Evolutionary conservation across 2,329 filamentous ascomycete species (phyloP), one percentile per base, ranked within the genome.

Genomic region (Allantophomopsis cytisporea): DNA sequence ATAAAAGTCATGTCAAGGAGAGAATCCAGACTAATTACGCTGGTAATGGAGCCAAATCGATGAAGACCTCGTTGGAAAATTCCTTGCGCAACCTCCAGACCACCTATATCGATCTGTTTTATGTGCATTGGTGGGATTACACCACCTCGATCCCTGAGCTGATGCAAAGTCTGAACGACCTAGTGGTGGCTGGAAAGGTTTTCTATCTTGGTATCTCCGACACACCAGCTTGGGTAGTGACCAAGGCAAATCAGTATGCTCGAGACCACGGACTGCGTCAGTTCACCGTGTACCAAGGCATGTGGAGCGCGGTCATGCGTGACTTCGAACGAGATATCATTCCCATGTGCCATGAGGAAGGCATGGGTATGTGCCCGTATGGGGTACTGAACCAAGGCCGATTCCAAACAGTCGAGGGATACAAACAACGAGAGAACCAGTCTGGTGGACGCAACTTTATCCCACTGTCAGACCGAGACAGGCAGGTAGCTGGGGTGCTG

Each of bases 161-260:
- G 36, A 84, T 84, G 80, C 74, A 82, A 42, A 68, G 68, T 1
- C 63, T 83, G 34, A 79, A 83, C 52, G 60, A 65, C 16, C 61
- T 81, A 8, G 74, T 83, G 1, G 41, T 54, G 1, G 52, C 64
- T 5, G 76, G 78, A 14, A 82, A 82, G 48, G 76, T 83, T 1
- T 59, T 78, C n/a, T 82, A 83, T 46, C 62, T 84, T 1, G 80
- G 80, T 2, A 65, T 82, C 55, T 76, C 68, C 33, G 78, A 84
- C 48, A 76, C 74, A 0, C 80, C 80, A 0, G 80, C 80, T 7
- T 84, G 79, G 79, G 57, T 80, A n/a, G 76, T 80, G 11, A 68
- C 66, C 50, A 76, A 76, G 50, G 73, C 73, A n/a, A 81, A 80
- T 39, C 68, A 77, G 52, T 80, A 86, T 51, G 83, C 83, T 7